Evolutionary conservation across 2,329 filamentous ascomycete species (phyloP), one percentile per base, ranked within the genome.

Genomic region (Colletotrichum sidae): DNA sequence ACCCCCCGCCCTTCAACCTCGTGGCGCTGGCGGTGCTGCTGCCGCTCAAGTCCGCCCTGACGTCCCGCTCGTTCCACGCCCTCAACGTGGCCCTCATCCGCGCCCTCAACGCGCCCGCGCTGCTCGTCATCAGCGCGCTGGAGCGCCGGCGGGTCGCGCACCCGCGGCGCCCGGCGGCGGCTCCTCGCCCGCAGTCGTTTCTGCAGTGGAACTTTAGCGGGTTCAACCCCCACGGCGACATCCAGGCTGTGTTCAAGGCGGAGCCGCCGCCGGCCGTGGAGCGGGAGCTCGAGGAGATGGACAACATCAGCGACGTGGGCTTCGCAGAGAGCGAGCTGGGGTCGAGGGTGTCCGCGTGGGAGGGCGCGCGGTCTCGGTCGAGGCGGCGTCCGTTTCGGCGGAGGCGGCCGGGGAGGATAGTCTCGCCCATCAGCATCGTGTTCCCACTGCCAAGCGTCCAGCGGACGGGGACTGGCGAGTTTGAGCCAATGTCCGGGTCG

Each of bases 1-100:
- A 91, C 71, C 85, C 87, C 7, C 90, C 90, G 0, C 90, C 90
- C 0, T 90, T 91, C 77, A 93, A 93, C 70, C 83, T 93, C 17
- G 73, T 90, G 9, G 90, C 90, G 1, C 79, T 92, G n/a, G 61
- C 88, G n/a, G 71, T 89, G 33, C 79, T 92, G 15, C 81, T 92
- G 0, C 90, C 90, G 0, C 77, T 92, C 17, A 92, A 91, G 71
- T 84, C 88, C 69, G 69, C 88, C 15, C 77, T 90, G 9, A 83
- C 86, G 0, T 84, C 88, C 2, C 83, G 88, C 6, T 87, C 86
- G 79, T 92, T 92, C 71, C 90, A 93, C 78, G 89, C 88, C 70
- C 82, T 92, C 73, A 92, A 93, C 73, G 89, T 92, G 57, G 84
- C 85, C 45, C 80, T 86, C 4, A 87, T 92, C 7, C 84, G 89